phyloP scores from a whole-genome alignment of 768 basidiomycete species.

The Russula earlei region DNA sequence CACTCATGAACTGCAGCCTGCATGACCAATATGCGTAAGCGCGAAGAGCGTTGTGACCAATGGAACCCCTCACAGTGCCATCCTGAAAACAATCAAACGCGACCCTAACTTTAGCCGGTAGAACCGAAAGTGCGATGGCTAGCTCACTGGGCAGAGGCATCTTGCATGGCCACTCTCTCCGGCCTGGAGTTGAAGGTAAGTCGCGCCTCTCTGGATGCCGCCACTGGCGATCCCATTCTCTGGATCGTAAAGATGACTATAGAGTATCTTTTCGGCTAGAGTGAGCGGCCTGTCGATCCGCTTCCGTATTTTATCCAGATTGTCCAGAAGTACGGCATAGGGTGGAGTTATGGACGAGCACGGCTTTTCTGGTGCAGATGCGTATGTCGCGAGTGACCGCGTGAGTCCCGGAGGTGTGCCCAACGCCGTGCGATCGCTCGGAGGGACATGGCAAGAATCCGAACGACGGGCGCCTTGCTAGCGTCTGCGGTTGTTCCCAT shows the following conservation, averaged over 20 bases:
- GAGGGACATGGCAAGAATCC: slow-evolving; percentile 12
- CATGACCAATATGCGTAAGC: slow-evolving; percentile 1
- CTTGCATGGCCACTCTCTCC: slow-evolving; percentile 96
- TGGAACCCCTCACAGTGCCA: slow-evolving; percentile 55
- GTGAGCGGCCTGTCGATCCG: slow-evolving; percentile 73
- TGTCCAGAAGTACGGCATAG: slow-evolving; percentile 60
- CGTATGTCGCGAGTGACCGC: slow-evolving; percentile 32
- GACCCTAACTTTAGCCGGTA: not conserved
- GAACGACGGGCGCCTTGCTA: not conserved
- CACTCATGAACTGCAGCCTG: slow-evolving; percentile 97
- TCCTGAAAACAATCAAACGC: slow-evolving; percentile 36
- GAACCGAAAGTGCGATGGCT: not conserved
- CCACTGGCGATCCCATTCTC: slow-evolving; percentile 51
- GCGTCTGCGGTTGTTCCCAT: too few species aligned
- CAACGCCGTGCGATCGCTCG: slow-evolving; percentile 3
- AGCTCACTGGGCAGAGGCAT: slow-evolving; percentile 81
- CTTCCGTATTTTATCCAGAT: slow-evolving; percentile 57
- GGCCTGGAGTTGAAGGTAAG: slow-evolving; percentile 86
- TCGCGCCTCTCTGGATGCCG: slow-evolving; percentile 70
- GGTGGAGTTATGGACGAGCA: slow-evolving; percentile 78
- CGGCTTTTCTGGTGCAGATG: slow-evolving; percentile 41
- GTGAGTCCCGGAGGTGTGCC: not conserved
- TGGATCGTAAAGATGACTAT: slow-evolving; percentile 81
- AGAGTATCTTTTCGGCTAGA: slow-evolving; percentile 96
- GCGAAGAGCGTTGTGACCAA: slow-evolving; percentile 20